Conservation (phyloP, 805 yeast genomes). For the Ogataea nakhonphanomensis region DNA sequence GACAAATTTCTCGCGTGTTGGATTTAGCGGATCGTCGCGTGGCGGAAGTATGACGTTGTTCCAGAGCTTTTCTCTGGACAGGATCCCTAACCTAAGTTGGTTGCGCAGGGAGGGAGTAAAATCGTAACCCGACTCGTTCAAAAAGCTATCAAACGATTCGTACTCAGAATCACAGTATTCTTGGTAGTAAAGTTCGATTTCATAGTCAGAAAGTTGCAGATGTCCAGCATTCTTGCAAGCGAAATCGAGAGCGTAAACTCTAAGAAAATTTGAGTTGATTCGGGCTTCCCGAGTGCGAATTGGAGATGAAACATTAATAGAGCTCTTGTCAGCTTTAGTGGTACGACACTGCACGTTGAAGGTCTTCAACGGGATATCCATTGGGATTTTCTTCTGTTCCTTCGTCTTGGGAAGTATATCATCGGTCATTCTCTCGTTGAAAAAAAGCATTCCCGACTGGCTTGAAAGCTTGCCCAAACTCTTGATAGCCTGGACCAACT, state of each 20-base stretch:
- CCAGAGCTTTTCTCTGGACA: conserved; percentile 52
- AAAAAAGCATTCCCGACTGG: conserved; percentile 12
- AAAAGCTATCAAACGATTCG: conserved; percentile 25
- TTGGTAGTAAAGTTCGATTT: conserved; percentile 32
- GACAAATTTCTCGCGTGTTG: conserved; percentile 12
- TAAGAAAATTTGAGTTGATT: conserved; percentile 46
- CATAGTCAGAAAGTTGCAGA: conserved; percentile 33
- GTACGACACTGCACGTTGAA: conserved; percentile 11
- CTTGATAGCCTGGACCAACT: conserved; percentile 10
- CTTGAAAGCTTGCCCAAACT: conserved; percentile 8
- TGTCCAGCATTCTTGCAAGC: conserved; percentile 36
- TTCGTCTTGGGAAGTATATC: conserved; percentile 13
- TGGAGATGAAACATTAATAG: neutral
- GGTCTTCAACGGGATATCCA: conserved; percentile 12
- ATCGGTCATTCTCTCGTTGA: conserved; percentile 19
- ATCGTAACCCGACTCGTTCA: conserved; percentile 19
- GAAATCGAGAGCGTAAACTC: conserved; percentile 48
- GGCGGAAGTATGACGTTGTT: conserved; percentile 51
- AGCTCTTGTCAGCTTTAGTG: neutral
- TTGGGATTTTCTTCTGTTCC: neutral
- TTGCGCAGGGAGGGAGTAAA: conserved; percentile 11
- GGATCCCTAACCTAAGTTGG: conserved; percentile 35
- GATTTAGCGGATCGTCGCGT: conserved; percentile 35
- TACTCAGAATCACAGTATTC: conserved; percentile 26
- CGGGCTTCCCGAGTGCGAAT: conserved; percentile 42